phyloP scores from a whole-genome alignment of 768 basidiomycete species.

The Boletus eberwhitei region DNA sequence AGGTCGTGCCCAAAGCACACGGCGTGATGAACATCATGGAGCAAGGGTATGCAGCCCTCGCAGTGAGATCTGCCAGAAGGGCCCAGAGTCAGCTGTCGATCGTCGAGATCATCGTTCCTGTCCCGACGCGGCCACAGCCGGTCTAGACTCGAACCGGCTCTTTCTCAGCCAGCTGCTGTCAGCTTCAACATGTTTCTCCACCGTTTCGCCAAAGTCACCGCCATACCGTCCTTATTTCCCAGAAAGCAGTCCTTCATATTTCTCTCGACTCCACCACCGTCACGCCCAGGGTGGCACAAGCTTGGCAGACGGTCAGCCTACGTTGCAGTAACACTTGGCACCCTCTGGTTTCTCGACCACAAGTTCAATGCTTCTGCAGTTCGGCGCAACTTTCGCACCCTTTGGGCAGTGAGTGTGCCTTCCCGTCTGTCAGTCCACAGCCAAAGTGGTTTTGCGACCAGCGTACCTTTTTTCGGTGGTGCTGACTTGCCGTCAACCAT shows the following conservation, averaged over 20 bases:
- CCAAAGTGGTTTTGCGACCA: not conserved
- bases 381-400: slow-evolving; percentile 44
- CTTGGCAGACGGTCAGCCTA: slow-evolving; percentile 24
- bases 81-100: too few species aligned
- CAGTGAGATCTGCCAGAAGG: too few species aligned
- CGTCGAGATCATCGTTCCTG: too few species aligned
- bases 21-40: too few species aligned
- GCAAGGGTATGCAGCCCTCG: too few species aligned
- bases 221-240: not conserved
- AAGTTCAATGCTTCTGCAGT: slow-evolving; percentile 49
- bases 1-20: too few species aligned
- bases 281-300: slow-evolving; percentile 7
- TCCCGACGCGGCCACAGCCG: too few species aligned
- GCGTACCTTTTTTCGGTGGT: not conserved
- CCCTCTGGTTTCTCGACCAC: slow-evolving; percentile 39
- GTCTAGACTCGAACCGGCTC: too few species aligned
- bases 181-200: slow-evolving; percentile 4
- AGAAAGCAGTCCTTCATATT: not conserved
- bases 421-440: not conserved
- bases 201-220: not conserved
- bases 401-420: slow-evolving; percentile 42
- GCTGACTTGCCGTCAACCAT: too few species aligned
- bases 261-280: not conserved
- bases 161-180: not conserved
- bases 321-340: slow-evolving; percentile 25